phyloP scores from a whole-genome alignment of 129 eudicot species.

The Mikania micrantha region DNA sequence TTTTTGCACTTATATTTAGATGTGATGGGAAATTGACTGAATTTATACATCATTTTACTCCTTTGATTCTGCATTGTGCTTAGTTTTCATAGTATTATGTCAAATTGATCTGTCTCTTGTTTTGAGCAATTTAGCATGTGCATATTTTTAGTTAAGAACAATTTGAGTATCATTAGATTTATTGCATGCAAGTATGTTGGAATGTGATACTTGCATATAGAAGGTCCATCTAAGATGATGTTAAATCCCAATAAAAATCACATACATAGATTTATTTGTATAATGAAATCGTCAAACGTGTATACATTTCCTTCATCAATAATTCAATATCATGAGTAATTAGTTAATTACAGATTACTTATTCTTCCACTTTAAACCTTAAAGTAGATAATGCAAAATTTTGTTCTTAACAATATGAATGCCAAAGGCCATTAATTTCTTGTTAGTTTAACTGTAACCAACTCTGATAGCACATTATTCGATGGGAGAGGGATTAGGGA shows the following conservation, averaged over 20 bases:
- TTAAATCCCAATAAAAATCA: background rate
- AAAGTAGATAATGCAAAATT: background rate
- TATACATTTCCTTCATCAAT: background rate
- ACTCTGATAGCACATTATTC: background rate
- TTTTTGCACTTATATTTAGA: slow-evolving; percentile 10
- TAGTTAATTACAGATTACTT: background rate
- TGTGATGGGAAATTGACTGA: slow-evolving; percentile 1
- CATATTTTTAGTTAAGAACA: background rate
- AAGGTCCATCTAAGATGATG: background rate
- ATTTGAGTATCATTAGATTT: background rate
- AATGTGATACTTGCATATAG: background rate
- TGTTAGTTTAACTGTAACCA: background rate
- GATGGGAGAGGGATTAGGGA: background rate
- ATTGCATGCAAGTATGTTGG: background rate
- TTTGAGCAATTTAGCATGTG: slow-evolving; percentile 3
- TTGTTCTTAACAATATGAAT: background rate
- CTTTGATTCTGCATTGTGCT: slow-evolving; percentile 6
- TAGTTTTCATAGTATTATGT: background rate
- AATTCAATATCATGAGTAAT: background rate
- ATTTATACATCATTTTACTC: slow-evolving; percentile 9
- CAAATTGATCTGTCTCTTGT: background rate
- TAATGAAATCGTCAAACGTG: background rate
- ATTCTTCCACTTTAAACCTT: background rate
- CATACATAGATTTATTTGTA: background rate
- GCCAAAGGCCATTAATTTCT: background rate